Percentiles rank a stretch among this genome's conserved stretches.
Conservation (phyloP, 140 eudicot genomes). For the Stevia rebaudiana region DNA sequence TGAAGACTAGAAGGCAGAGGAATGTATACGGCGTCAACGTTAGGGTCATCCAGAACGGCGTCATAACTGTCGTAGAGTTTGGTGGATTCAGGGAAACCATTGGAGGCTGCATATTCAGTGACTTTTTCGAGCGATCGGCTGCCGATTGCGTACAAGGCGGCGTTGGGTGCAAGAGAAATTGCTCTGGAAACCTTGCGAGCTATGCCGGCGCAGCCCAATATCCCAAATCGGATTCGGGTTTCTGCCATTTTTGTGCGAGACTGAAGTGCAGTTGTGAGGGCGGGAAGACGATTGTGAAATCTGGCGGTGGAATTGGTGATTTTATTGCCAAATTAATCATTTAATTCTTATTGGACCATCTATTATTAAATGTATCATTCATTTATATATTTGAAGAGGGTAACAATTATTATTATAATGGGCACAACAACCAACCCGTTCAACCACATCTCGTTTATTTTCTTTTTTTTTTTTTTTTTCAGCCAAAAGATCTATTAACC, state of each 20-base stretch:
- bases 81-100: slow-evolving; percentile 45
- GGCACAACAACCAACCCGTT: no score
- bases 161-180: slow-evolving; percentile 47
- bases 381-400: no score
- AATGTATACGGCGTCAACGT: slow-evolving; percentile 65
- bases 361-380: no score
- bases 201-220: slow-evolving; percentile 70
- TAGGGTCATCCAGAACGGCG: slow-evolving; percentile 56
- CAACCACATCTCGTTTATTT: no score
- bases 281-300: background rate
- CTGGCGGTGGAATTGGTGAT: background rate
- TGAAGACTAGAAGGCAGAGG: slow-evolving; percentile 71
- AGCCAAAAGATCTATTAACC: no score
- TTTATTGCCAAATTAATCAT: background rate
- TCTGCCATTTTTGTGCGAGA: slow-evolving; percentile 33
- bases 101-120: slow-evolving; percentile 39
- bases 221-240: slow-evolving; percentile 53
- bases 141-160: slow-evolving; percentile 53
- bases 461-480: no score
- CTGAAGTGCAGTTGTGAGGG: slow-evolving; percentile 3
- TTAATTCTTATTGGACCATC: no score
- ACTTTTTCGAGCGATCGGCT: slow-evolving; percentile 72
- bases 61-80: slow-evolving; percentile 59
- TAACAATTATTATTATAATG: no score
- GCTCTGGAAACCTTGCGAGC: slow-evolving; percentile 70